phyloP scores from a whole-genome alignment of 2,329 filamentous ascomycete genomes.

The Claviceps africana region DNA sequence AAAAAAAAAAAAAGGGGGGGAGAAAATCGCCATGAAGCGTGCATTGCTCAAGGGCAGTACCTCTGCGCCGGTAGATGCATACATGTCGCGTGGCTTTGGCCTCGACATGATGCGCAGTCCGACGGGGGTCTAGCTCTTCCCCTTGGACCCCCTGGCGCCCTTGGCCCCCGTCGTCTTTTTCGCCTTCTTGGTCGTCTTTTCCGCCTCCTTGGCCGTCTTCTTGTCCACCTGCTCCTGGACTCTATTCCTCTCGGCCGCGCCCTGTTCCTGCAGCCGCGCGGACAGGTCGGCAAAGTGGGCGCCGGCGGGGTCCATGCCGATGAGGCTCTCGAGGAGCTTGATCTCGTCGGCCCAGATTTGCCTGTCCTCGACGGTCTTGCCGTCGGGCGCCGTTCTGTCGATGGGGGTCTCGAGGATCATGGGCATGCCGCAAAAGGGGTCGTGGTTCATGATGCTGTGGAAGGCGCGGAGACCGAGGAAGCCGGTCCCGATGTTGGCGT shows the following conservation, averaged over 20 bases:
- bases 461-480: slow-evolving; percentile 86
- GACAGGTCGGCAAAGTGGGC: slow-evolving; percentile 58
- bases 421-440: slow-evolving; percentile 60
- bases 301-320: slow-evolving; percentile 68
- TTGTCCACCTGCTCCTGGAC: slow-evolving; percentile 68
- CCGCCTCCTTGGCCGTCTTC: slow-evolving; percentile 47
- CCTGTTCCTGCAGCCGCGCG: slow-evolving; percentile 49
- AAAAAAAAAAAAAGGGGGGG: no score
- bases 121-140: not conserved
- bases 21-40: no score
- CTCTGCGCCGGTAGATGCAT: no score
- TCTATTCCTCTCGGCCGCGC: slow-evolving; percentile 56
- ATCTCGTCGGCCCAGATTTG: slow-evolving; percentile 86
- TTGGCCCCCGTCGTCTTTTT: slow-evolving; percentile 1
- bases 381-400: slow-evolving; percentile 51
- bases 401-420: slow-evolving; percentile 97
- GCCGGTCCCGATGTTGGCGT: slow-evolving; percentile 92
- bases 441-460: slow-evolving; percentile 78
- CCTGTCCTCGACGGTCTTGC: slow-evolving; percentile 61
- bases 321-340: slow-evolving; percentile 77
- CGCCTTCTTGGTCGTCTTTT: not conserved
- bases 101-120: no score
- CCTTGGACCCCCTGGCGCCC: not conserved
- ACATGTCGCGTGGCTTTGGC: no score
- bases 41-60: no score